Evolutionary conservation across 1,139 yeast genomes (phyloP).

Genomic region (Nakaseomyces kungkrabaensis): DNA sequence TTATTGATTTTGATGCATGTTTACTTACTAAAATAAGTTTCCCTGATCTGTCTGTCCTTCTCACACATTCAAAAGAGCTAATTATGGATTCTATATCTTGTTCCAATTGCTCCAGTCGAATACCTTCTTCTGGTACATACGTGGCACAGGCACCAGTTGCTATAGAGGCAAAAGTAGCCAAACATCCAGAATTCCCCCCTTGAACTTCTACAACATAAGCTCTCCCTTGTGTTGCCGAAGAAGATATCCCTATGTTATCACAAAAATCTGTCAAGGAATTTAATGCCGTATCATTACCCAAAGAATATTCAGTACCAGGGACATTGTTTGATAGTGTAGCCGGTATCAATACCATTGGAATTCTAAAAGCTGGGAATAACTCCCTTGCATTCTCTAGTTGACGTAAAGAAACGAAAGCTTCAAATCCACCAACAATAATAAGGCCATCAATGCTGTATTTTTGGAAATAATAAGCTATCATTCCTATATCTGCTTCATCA

Average conservation of each 20-base stretch:
- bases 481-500: constrained; percentile 64
- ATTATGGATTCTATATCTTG: constrained; percentile 65
- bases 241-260: constrained; percentile 90
- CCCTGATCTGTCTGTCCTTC: constrained; percentile 70
- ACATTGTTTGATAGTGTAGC: constrained; percentile 93
- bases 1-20: constrained; percentile 58
- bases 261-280: constrained; percentile 85
- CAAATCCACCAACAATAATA: constrained; percentile 89
- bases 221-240: constrained; percentile 88
- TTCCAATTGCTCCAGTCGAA: constrained; percentile 59
- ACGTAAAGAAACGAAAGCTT: constrained; percentile 75
- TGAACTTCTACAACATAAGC: constrained; percentile 95
- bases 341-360: constrained; percentile 85
- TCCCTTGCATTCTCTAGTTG: constrained; percentile 65
- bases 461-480: constrained; percentile 84
- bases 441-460: constrained; percentile 78
- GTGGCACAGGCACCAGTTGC: constrained; percentile 90
- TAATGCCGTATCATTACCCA: constrained; percentile 88
- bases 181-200: constrained; percentile 92
- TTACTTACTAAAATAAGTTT: constrained; percentile 60
- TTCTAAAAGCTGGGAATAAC: constrained; percentile 78
- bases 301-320: constrained; percentile 89
- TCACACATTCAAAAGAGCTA: constrained; percentile 58
- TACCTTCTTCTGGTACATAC: constrained; percentile 85
- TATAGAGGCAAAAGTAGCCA: constrained; percentile 78